Conservation (phyloP, 148 eudicot genomes). For the Chenopodium quinoa region DNA sequence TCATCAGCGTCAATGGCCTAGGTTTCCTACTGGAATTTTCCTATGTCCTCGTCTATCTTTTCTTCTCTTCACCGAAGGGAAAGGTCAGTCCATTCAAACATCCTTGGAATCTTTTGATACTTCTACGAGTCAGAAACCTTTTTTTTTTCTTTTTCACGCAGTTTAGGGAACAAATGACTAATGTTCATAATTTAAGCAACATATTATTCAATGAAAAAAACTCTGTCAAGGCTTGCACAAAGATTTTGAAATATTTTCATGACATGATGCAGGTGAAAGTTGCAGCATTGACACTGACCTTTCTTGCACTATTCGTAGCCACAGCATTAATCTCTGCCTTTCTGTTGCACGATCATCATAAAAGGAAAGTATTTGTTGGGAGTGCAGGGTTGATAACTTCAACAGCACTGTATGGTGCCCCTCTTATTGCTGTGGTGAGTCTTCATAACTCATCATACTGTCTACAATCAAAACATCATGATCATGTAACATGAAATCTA, state of each 20-base stretch:
- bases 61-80: conserved; percentile 52
- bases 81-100: conserved; percentile 44
- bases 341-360: conserved; percentile 48
- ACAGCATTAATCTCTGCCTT: conserved; percentile 44
- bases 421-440: conserved; percentile 70
- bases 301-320: conserved; percentile 32
- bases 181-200: neutral
- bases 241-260: conserved; percentile 16
- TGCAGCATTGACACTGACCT: conserved; percentile 32
- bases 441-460: neutral
- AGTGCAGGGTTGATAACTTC: conserved; percentile 64
- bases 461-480: neutral
- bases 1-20: conserved; percentile 55
- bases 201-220: neutral
- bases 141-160: neutral
- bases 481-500: neutral
- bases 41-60: conserved; percentile 55
- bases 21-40: conserved; percentile 63
- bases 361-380: conserved; percentile 60
- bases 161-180: neutral
- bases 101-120: neutral
- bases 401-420: conserved; percentile 57
- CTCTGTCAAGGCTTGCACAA: neutral
- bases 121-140: neutral
- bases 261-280: conserved; percentile 55